Percentiles rank a stretch among this genome's conserved stretches.
Evolutionary conservation across 345 rosid genomes (phyloP).

Genomic region (Acer negundo): DNA sequence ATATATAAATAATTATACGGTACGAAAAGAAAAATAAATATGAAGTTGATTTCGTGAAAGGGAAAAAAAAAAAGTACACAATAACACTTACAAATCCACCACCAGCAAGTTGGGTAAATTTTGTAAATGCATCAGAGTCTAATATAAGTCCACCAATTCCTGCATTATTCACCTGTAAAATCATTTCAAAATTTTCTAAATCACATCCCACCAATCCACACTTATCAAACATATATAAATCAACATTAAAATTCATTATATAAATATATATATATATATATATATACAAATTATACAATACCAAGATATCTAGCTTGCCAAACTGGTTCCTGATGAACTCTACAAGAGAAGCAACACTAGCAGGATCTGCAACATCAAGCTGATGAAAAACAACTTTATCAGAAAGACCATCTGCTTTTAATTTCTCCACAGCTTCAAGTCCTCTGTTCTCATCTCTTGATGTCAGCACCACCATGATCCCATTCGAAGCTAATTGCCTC

Average conservation of each 20-base stretch:
- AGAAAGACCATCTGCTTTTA: constrained; percentile 19
- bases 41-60: no score
- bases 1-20: no score
- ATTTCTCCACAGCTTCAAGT: constrained; percentile 34
- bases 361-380: constrained; percentile 41
- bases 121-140: constrained; percentile 7
- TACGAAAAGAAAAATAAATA: neutral
- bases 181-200: neutral
- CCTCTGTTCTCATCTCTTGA: constrained; percentile 40
- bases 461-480: constrained; percentile 28
- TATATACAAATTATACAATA: neutral
- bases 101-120: neutral
- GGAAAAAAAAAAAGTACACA: no score
- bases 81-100: neutral
- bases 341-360: constrained; percentile 29
- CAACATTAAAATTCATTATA: neutral
- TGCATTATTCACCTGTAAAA: constrained; percentile 32
- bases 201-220: neutral
- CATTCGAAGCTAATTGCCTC: constrained; percentile 33
- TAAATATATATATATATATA: no score
- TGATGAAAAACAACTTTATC: constrained; percentile 35
- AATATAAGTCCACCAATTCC: constrained; percentile 17
- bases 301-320: constrained; percentile 17
- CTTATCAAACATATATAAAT: neutral
- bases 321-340: constrained; percentile 2